Base-by-base conservation (phyloP, 768 basidiomycete genomes). In the Boletus patriciae region DNA sequence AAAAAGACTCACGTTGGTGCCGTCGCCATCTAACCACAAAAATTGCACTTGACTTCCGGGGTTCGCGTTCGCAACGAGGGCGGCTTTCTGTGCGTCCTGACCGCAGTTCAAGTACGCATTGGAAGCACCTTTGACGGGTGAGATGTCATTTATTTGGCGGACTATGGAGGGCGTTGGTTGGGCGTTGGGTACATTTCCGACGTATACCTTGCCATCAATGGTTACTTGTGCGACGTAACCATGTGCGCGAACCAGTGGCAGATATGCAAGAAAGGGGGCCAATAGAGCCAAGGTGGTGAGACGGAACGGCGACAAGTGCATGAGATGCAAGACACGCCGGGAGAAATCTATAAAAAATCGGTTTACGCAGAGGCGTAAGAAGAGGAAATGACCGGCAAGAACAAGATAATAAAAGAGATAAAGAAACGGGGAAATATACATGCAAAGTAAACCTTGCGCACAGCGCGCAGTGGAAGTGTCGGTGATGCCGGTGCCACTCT, bases 81-180 rank as follows among this genome's bases (percentile, higher is more conserved):
- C 57, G 1, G 84, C 87, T 2, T 74, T 68, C 46, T 76, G 70
- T 4, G 85, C 81, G 34, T 77, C 71, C 19, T 76, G 72, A 12
- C 88, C 88, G 60, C 88, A 90, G 69, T 81, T 86, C 12, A 87
- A 47, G 50, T 74, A 76, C 3, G 78, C 63, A 62, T 87, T 88
- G 37, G 52, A 71, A 19, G 85, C 79, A 38, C 83, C 84, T 69
- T 88, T 82, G 57, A 82, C 79, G 2, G 83, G 82, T 0, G 68
- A 57, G 56, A 77, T 75, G 59, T 66, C 67, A 52, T 73, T 66
- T 48, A 83, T 73, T 49, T 75, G 74, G 21, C 81, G 80, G 41
- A 83, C 74, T 23, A 79, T 76, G 47, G 74, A 72, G 9, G 77
- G 70, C 47, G 60, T 62, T 58, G 71, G 67, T 50, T 73, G 57